Percentiles rank a stretch among this genome's conserved stretches.
phyloP scores from a whole-genome alignment of 352 stramenopile species.

The Pythium angustatum region DNA sequence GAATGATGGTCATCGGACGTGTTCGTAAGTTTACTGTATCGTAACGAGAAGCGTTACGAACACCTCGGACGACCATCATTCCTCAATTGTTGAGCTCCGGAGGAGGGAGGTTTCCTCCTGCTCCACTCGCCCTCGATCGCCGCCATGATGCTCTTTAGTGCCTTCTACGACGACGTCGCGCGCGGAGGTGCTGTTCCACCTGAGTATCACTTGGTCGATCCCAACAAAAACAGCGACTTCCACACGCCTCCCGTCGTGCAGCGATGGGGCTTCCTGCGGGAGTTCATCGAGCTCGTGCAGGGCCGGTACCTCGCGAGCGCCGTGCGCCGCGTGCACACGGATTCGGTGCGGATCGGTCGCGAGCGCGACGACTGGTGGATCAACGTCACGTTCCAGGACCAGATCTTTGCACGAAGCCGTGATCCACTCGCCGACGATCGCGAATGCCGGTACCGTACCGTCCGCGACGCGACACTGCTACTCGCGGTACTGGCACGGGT shows the following conservation, averaged over 20 bases:
- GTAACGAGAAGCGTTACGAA: too few relatives aligned
- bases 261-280: background rate
- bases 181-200: too few relatives aligned
- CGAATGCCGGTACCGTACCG: background rate
- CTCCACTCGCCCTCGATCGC: too few relatives aligned
- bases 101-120: too few relatives aligned
- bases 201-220: too few relatives aligned
- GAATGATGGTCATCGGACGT: too few relatives aligned
- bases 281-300: background rate
- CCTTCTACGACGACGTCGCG: too few relatives aligned
- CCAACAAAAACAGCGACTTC: background rate
- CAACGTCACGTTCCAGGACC: background rate
- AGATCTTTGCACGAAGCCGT: background rate
- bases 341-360: background rate
- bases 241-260: background rate
- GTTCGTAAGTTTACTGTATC: too few relatives aligned
- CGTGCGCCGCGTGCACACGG: background rate
- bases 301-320: background rate
- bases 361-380: slow-evolving; percentile 1
- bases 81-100: too few relatives aligned
- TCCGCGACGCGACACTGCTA: background rate
- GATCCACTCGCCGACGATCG: background rate
- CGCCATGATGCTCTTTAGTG: too few relatives aligned
- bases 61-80: too few relatives aligned
- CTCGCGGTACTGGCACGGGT: background rate